Evolutionary conservation across 2,329 filamentous ascomycete species (phyloP), one percentile per base, ranked within the genome.

Genomic region (Botrytis deweyae): DNA sequence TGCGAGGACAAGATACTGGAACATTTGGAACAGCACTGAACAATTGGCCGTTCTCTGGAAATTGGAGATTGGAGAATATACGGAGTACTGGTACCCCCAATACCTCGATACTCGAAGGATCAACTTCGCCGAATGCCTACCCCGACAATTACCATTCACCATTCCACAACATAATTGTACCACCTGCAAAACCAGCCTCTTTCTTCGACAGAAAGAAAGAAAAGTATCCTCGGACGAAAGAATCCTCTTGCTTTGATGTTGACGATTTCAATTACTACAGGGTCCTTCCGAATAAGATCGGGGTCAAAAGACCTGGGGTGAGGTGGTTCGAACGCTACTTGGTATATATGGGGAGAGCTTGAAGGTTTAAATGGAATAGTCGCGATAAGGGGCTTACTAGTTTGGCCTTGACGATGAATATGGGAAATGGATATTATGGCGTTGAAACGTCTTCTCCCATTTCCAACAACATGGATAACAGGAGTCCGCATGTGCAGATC

Each of bases 361-460:
- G 16, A 67, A 72, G 44, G 38, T 68, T 38, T 67, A 72, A 55
- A 68, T 72, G 70, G 70, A 68, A 72, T 68, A 58, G 59, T 33
- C 36, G 22, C 70, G 25, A 72, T 36, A 72, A 58, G 18, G n/a
- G 52, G 9, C 59, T 40, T 10, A 40, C 20, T 25, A 61, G 22
- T 44, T 64, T 72, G 59, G 52, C 42, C 36, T 69, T 49, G 36
- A 76, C 65, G 61, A 77, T 78, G 77, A 78, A 72, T 62, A 75
- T 77, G 76, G 76, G 74, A 62, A 74, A 78, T 74, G 78, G 77
- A 49, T 66, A 75, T 66, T 74, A 76, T 77, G 78, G 76, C 33
- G 70, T 71, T 64, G 77, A 73, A 55, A 74, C 72, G 64, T 55
- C 73, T n/a, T 52, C 59, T 29, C 72, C 72, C 46, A 64, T 46